These are phyloP conservation scores for Albugo candida DNA, from an alignment of 352 stramenopile genomes.

Conservation along the genomic window DNA sequence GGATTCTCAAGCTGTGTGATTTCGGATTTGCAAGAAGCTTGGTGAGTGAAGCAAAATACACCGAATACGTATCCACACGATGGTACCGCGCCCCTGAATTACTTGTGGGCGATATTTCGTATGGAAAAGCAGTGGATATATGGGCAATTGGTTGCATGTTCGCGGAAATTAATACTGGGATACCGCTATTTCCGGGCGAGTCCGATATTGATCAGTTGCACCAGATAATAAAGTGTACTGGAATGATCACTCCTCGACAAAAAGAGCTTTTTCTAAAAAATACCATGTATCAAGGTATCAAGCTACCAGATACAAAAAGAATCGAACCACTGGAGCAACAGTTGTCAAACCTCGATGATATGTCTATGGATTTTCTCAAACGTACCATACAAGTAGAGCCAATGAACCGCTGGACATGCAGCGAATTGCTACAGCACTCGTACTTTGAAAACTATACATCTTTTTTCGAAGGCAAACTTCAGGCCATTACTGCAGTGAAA, in stretches of 20 bases:
- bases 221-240: constrained; percentile 69
- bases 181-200: constrained; percentile 92
- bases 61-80: constrained; percentile 83
- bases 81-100: constrained; percentile 93
- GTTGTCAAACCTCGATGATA: constrained; percentile 47
- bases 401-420: constrained; percentile 61
- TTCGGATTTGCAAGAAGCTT: constrained; percentile 72
- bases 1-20: constrained; percentile 88
- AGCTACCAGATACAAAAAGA: constrained; percentile 33
- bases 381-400: constrained; percentile 63
- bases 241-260: constrained; percentile 42
- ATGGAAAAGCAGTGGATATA: constrained; percentile 93
- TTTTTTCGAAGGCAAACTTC: constrained; percentile 39
- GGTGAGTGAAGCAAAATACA: constrained; percentile 44
- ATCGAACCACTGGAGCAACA: constrained; percentile 34
- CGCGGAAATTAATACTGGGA: constrained; percentile 88
- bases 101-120: constrained; percentile 70
- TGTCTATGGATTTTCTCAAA: constrained; percentile 39
- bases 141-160: constrained; percentile 94
- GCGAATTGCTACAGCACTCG: constrained; percentile 48
- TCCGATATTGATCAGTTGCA: constrained; percentile 91
- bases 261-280: constrained; percentile 73
- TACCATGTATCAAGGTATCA: constrained; percentile 59
- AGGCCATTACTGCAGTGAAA: constrained; percentile 45
- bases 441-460: constrained; percentile 40